A percentile compares a stretch with the other conserved stretches of the same genome.
Evolutionary conservation across 139 green algal genomes (phyloP).

Genomic region (Picocystis salinarum): DNA sequence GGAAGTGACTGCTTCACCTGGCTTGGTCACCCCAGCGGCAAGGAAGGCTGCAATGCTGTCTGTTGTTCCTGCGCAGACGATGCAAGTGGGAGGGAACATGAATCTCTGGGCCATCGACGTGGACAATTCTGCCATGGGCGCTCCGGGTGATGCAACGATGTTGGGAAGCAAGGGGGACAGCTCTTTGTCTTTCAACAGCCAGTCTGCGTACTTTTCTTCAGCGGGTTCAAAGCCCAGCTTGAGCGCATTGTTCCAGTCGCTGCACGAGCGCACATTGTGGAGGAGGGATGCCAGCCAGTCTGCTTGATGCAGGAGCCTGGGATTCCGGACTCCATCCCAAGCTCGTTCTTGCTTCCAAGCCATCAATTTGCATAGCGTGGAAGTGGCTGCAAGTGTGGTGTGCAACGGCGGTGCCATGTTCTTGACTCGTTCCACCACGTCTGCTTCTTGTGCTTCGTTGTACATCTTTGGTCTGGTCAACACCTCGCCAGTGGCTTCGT

Average conservation of each 20-base stretch:
- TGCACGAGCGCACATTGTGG: conserved; percentile 24
- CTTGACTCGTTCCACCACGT: conserved; percentile 24
- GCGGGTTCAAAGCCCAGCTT: conserved; percentile 65
- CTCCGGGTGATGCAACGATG: too few relatives aligned
- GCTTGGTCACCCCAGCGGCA: conserved; percentile 33
- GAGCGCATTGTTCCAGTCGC: conserved; percentile 86
- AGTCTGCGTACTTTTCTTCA: conserved; percentile 46
- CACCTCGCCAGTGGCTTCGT: conserved; percentile 20
- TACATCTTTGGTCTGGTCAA: conserved; percentile 51
- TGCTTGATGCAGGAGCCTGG: conserved; percentile 50
- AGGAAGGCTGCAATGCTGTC: conserved; percentile 89
- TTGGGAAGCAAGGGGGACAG: too few relatives aligned
- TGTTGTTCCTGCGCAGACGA: conserved; percentile 49
- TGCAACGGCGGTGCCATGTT: conserved; percentile 46
- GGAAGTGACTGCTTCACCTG: conserved; percentile 7
- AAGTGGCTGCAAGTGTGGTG: conserved; percentile 53
- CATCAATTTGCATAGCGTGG: conserved; percentile 69
- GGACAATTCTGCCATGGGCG: too few relatives aligned
- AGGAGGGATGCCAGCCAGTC: conserved; percentile 54
- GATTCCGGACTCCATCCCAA: conserved; percentile 15
- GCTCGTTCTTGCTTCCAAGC: conserved; percentile 34
- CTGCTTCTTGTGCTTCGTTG: conserved; percentile 36
- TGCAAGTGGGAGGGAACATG: conserved; percentile 11
- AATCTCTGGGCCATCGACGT: too few relatives aligned
- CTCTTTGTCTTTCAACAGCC: too few relatives aligned